These are phyloP conservation scores for Aspergillus incahuasiensis DNA, from an alignment of 495 filamentous ascomycete genomes.

Conservation along the genomic window DNA sequence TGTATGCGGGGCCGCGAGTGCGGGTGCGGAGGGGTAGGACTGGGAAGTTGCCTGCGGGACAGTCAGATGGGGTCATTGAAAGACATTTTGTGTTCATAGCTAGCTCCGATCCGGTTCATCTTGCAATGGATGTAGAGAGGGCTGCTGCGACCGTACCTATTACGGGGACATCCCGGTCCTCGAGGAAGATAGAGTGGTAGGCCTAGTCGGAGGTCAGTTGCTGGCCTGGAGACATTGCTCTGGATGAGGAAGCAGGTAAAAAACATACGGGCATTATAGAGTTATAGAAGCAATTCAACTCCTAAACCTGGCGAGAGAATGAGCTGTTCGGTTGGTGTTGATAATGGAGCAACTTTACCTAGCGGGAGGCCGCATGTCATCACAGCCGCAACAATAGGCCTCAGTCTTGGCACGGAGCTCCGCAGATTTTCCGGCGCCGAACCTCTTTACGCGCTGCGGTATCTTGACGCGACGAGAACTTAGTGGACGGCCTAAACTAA, in stretches of 20 bases:
- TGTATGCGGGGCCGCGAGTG: slow-evolving; percentile 87
- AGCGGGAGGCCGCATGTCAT: slow-evolving; percentile 36
- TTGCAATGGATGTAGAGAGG: background rate
- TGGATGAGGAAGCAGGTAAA: background rate
- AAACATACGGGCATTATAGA: slow-evolving; percentile 52
- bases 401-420: slow-evolving; percentile 16
- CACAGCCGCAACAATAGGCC: slow-evolving; percentile 18
- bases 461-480: slow-evolving; percentile 30
- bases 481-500: slow-evolving; percentile 8
- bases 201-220: slow-evolving; percentile 48
- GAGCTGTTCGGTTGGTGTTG: slow-evolving; percentile 17
- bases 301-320: slow-evolving; percentile 21
- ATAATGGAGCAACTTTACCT: slow-evolving; percentile 25
- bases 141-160: slow-evolving; percentile 46
- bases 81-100: background rate
- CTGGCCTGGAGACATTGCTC: background rate
- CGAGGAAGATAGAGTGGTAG: slow-evolving; percentile 91
- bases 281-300: slow-evolving; percentile 10
- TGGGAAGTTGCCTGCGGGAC: slow-evolving; percentile 75
- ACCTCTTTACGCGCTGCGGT: slow-evolving; percentile 42
- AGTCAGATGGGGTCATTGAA: background rate
- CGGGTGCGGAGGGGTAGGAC: slow-evolving; percentile 89
- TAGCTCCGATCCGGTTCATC: background rate
- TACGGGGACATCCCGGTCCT: slow-evolving; percentile 64
- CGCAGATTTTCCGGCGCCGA: slow-evolving; percentile 42